Evolutionary conservation across 2,329 filamentous ascomycete genomes (phyloP).

Genomic region (Alternaria hordeiaustralica): DNA sequence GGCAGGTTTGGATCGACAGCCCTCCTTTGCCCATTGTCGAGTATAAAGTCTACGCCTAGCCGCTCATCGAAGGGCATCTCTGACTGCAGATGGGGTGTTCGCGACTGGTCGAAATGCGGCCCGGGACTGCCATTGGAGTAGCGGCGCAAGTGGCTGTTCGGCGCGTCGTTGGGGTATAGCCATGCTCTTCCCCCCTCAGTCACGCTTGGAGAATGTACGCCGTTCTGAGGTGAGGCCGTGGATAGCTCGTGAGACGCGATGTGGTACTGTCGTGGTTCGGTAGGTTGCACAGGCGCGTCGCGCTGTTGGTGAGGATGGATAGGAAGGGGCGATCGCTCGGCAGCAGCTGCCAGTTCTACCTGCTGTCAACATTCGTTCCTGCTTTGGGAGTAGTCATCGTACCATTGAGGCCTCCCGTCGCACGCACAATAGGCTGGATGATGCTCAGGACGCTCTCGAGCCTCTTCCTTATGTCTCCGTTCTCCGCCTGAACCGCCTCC

Average conservation of each 20-base stretch:
- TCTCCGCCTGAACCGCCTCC: constrained; percentile 78
- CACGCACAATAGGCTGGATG: constrained; percentile 64
- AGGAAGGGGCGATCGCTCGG: constrained; percentile 55
- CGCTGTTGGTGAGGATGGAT: constrained; percentile 21
- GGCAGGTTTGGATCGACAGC: constrained; percentile 48
- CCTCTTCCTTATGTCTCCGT: constrained; percentile 75
- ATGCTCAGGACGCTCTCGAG: constrained; percentile 70
- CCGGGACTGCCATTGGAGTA: constrained; percentile 47
- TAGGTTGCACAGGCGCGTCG: constrained; percentile 18
- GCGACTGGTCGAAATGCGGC: constrained; percentile 51
- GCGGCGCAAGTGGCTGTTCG: constrained; percentile 42
- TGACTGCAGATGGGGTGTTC: constrained; percentile 31
- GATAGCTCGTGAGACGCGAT: constrained; percentile 27
- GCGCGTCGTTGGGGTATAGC: constrained; percentile 40
- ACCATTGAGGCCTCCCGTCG: constrained; percentile 54
- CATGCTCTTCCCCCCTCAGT: constrained; percentile 37
- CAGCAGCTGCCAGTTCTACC: constrained; percentile 57
- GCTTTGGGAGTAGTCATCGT: constrained; percentile 15
- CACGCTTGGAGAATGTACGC: constrained; percentile 33
- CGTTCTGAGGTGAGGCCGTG: constrained; percentile 27
- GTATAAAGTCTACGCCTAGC: constrained; percentile 74
- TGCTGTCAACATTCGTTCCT: constrained; percentile 12
- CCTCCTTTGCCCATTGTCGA: constrained; percentile 60
- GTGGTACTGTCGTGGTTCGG: constrained; percentile 31
- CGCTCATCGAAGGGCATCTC: constrained; percentile 60